These are phyloP conservation scores for Amanita molliuscula DNA, from an alignment of 768 basidiomycete genomes.

Conservation along the genomic window DNA sequence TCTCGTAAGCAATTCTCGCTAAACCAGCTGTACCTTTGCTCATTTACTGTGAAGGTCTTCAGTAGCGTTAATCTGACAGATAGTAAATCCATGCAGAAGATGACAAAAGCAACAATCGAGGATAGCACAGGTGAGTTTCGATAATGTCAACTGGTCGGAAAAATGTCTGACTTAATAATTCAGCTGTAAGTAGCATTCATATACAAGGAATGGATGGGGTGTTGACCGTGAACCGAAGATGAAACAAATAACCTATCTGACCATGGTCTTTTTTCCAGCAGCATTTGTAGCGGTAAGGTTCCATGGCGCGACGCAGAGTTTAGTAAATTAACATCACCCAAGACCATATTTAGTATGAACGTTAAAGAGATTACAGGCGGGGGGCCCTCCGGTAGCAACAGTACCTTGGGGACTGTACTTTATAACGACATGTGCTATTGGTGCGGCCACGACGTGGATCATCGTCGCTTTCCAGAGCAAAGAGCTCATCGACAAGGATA, in stretches of 20 bases:
- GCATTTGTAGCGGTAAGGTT: conserved; percentile 37
- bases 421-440: conserved; percentile 33
- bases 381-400: conserved; percentile 19
- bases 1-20: conserved; percentile 17
- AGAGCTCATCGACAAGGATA: conserved; percentile 20
- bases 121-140: conserved; percentile 17
- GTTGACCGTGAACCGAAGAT: conserved; percentile 19
- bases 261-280: conserved; percentile 53
- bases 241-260: conserved; percentile 52
- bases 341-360: conserved; percentile 53
- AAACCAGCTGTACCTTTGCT: neutral
- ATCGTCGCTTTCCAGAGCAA: conserved; percentile 42
- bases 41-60: conserved; percentile 25
- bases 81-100: conserved; percentile 28
- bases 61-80: conserved; percentile 37
- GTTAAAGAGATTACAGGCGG: conserved; percentile 32
- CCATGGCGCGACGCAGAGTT: too few species aligned
- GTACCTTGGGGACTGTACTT: conserved; percentile 33
- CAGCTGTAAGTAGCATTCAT: conserved; percentile 10
- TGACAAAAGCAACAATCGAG: conserved; percentile 30
- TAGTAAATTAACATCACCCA: conserved; percentile 11
- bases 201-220: neutral
- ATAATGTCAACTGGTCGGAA: neutral
- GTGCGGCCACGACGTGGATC: conserved; percentile 40
- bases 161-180: neutral